Percentiles rank a stretch among this genome's conserved stretches.
phyloP scores from a whole-genome alignment of 2,329 filamentous ascomycete genomes.

The Raffaelea arxii region DNA sequence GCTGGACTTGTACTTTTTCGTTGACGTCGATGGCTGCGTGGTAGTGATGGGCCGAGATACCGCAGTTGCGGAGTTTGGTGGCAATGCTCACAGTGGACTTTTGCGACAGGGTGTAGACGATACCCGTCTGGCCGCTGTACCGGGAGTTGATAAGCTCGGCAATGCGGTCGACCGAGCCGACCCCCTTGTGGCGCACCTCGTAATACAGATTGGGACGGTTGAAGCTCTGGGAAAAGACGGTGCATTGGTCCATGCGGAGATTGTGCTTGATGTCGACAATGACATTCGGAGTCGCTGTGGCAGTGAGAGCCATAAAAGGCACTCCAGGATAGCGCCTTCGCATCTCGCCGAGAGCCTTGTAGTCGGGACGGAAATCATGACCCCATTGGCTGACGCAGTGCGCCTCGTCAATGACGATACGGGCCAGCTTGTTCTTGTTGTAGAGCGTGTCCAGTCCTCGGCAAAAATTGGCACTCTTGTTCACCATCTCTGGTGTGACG shows the following conservation, averaged over 20 bases:
- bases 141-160: constrained; percentile 59
- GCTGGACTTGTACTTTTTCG: constrained; percentile 63
- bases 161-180: constrained; percentile 43
- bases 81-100: constrained; percentile 77
- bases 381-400: constrained; percentile 99
- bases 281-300: constrained; percentile 88
- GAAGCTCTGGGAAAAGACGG: constrained; percentile 85
- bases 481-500: constrained; percentile 94
- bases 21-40: constrained; percentile 67
- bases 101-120: constrained; percentile 85
- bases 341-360: constrained; percentile 74
- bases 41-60: constrained; percentile 72
- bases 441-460: constrained; percentile 60
- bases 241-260: constrained; percentile 69
- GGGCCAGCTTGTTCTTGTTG: constrained; percentile 61
- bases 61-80: constrained; percentile 48
- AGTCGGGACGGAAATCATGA: constrained; percentile 94
- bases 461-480: constrained; percentile 63
- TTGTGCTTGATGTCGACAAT: constrained; percentile 88
- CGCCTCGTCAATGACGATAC: constrained; percentile 96
- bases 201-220: constrained; percentile 94
- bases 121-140: constrained; percentile 68
- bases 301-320: constrained; percentile 89
- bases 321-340: constrained; percentile 64
- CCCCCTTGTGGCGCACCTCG: constrained; percentile 65